Evolutionary conservation across 768 basidiomycete genomes (phyloP).

Genomic region (Xerocomellus amylosporus): DNA sequence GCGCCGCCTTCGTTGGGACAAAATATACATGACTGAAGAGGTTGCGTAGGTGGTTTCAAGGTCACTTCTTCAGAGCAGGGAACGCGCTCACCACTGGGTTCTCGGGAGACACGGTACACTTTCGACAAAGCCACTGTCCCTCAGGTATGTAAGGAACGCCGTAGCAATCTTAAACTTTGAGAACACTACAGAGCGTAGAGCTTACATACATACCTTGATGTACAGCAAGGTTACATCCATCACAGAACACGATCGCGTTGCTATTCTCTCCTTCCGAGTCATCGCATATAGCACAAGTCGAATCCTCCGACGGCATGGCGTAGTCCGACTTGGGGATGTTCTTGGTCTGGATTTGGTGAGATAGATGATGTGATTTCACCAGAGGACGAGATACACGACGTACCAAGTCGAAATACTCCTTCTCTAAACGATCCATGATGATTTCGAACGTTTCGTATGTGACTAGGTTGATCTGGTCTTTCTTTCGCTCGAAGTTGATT

Average conservation of each 20-base stretch:
- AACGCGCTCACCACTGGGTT: slow-evolving; percentile 76
- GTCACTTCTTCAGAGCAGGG: not conserved
- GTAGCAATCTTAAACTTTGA: slow-evolving; percentile 77
- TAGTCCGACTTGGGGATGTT: slow-evolving; percentile 87
- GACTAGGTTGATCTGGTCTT: slow-evolving; percentile 66
- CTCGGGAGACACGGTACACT: slow-evolving; percentile 97
- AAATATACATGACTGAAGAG: slow-evolving; percentile 76
- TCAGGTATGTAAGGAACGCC: slow-evolving; percentile 99
- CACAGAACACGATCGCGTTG: slow-evolving; percentile 98
- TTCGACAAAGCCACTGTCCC: slow-evolving; percentile 98
- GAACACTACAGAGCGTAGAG: not conserved
- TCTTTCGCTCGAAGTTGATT: slow-evolving; percentile 78
- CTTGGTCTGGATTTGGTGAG: slow-evolving; percentile 63
- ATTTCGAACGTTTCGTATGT: slow-evolving; percentile 90
- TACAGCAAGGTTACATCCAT: slow-evolving; percentile 98
- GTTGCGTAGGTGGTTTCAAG: not conserved
- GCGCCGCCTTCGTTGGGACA: slow-evolving; percentile 98
- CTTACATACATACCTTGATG: slow-evolving; percentile 77
- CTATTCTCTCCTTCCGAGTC: slow-evolving; percentile 98
- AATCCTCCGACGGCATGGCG: slow-evolving; percentile 90
- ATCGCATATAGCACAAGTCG: slow-evolving; percentile 95
- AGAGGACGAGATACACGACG: slow-evolving; percentile 23
- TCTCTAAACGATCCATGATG: slow-evolving; percentile 96
- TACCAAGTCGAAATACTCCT: slow-evolving; percentile 98
- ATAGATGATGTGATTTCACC: slow-evolving; percentile 1